Percentiles rank a stretch among this genome's conserved stretches.
These are phyloP conservation scores for Scheffersomyces insectosa DNA, from an alignment of 1,139 yeast species.

Conservation along the genomic window DNA sequence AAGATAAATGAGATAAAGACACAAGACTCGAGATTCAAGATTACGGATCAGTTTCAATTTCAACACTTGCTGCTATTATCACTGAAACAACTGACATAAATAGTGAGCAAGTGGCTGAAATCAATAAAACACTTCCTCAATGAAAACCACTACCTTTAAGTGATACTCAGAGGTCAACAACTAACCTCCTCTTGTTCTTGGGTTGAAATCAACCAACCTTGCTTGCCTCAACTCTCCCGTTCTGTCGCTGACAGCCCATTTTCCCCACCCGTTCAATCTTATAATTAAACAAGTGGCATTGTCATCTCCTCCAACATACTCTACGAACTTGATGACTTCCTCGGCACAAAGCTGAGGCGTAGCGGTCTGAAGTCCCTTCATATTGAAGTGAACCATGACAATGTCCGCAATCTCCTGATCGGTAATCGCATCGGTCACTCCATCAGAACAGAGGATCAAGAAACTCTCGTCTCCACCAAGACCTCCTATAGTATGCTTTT, in stretches of 20 bases:
- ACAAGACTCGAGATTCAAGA: too few species aligned
- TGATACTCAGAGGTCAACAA: not conserved
- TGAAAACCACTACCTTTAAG: not conserved
- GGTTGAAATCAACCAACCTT: constrained; percentile 54
- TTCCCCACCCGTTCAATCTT: constrained; percentile 87
- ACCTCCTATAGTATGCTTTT: constrained; percentile 47
- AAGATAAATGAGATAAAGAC: too few species aligned
- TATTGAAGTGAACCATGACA: constrained; percentile 68
- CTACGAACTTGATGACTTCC: constrained; percentile 81
- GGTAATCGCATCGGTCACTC: constrained; percentile 74
- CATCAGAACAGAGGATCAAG: constrained; percentile 78
- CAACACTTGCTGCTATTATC: too few species aligned
- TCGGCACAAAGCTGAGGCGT: constrained; percentile 85
- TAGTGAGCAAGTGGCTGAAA: not conserved
- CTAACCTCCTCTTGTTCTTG: constrained; percentile 32
- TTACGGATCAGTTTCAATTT: too few species aligned
- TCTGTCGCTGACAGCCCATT: constrained; percentile 81
- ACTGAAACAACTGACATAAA: not conserved
- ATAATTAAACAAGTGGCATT: constrained; percentile 89
- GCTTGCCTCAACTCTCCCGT: constrained; percentile 82
- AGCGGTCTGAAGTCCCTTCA: constrained; percentile 67
- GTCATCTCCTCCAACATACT: constrained; percentile 89
- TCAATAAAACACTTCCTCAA: not conserved
- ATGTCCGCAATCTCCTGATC: constrained; percentile 94
- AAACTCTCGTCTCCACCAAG: constrained; percentile 82